These are phyloP conservation scores for Fusarium coicis DNA, from an alignment of 2,329 filamentous ascomycete species.

Conservation along the genomic window DNA sequence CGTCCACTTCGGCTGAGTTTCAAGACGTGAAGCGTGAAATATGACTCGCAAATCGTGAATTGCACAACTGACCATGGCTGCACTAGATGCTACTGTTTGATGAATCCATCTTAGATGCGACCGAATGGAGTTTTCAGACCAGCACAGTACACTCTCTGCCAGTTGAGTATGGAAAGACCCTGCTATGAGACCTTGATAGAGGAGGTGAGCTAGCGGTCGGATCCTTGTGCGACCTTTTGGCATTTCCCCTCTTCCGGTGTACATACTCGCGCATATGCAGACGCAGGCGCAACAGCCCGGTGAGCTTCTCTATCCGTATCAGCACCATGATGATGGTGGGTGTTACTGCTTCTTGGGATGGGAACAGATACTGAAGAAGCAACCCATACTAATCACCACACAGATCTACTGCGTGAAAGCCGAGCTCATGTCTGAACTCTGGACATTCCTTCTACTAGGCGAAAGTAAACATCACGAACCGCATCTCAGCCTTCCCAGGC, in stretches of 20 bases:
- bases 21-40: constrained; percentile 28
- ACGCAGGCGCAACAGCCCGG: constrained; percentile 36
- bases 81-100: constrained; percentile 42
- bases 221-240: constrained; percentile 37
- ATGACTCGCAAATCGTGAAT: constrained; percentile 39
- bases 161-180: constrained; percentile 36
- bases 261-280: constrained; percentile 39
- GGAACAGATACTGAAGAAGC: constrained; percentile 15
- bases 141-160: constrained; percentile 39
- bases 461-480: background rate
- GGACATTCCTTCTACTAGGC: background rate
- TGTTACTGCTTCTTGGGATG: constrained; percentile 35
- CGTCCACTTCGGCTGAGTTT: constrained; percentile 17
- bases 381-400: constrained; percentile 20
- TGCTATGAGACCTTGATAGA: constrained; percentile 36
- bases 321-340: constrained; percentile 14
- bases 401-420: constrained; percentile 30
- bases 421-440: background rate
- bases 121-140: constrained; percentile 37
- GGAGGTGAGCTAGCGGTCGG: constrained; percentile 31
- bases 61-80: constrained; percentile 30
- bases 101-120: constrained; percentile 39
- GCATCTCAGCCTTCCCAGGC: constrained; percentile 23
- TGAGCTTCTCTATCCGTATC: constrained; percentile 32
- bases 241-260: constrained; percentile 37